Base-by-base conservation (phyloP, 2,329 filamentous ascomycete species). In the Emydomyces testavorans region DNA sequence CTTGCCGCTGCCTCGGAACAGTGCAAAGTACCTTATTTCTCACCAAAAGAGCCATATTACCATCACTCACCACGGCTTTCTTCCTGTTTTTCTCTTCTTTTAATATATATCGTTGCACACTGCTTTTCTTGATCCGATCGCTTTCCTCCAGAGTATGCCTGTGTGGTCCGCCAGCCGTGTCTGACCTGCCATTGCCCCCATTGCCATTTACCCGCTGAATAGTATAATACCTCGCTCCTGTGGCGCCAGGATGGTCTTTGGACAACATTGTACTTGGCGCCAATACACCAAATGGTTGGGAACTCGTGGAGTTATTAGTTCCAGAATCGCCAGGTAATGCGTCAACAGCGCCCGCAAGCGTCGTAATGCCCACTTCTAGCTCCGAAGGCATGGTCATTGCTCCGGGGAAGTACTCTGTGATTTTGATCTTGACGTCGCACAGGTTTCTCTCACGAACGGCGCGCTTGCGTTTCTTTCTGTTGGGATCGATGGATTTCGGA, bases 351-450 rank as follows among this genome's bases (percentile, higher is more conserved):
- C 32, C 50, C 3, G 46, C 52, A 7, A 62, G 58, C 35, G 50
- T 55, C 57, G 41, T 50, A n/a, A 52, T 58, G 38, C 64, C 62
- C 13, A 60, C 54, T 16, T 56, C 54, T 36, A 60, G 57, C 39
- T 58, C 62, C 42, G 60, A 58, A 8, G 57, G 58, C 34, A 52
- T 53, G 31, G 43, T 61, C 16, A 61, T 54, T 0, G 61, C 67
- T 31, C 74, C 76, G 7, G 81, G 76, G 46, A 83, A 82, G 65
- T 85, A 85, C 63, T 89, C 84, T 2, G 83, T 87, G 51, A 89
- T 85, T 63, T 88, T 89, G 62, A 89, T 87, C 66, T 89, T 89
- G 54, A 89, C 84, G 62, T 89, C 83, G 62, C 85, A 90, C n/a
- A 88, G 72, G 65, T 88, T 82, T 10, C 82, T 74, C 62, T 85